phyloP scores from a whole-genome alignment of 2,329 filamentous ascomycete genomes.

The Talaromyces amestolkiae region DNA sequence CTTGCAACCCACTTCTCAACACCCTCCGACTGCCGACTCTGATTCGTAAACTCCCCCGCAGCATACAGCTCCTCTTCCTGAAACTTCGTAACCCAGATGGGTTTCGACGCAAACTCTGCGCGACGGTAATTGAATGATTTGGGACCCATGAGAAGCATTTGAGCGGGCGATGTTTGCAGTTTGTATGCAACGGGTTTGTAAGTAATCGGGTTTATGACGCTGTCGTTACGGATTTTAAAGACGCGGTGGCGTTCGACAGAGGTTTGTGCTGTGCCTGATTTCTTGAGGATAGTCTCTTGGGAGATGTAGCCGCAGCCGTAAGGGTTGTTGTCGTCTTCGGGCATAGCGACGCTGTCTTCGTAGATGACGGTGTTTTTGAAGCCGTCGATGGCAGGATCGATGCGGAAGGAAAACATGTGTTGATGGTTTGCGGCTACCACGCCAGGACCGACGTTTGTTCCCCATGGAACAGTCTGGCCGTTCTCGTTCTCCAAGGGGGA shows the following conservation, averaged over 20 bases:
- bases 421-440: constrained; percentile 69
- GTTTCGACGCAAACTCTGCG: constrained; percentile 56
- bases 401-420: constrained; percentile 67
- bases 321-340: constrained; percentile 54
- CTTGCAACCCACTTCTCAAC: constrained; percentile 35
- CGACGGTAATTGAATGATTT: constrained; percentile 51
- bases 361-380: constrained; percentile 54
- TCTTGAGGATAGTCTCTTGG: constrained; percentile 49
- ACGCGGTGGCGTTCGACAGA: constrained; percentile 49
- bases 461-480: constrained; percentile 62
- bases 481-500: constrained; percentile 60
- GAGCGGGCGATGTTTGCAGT: constrained; percentile 52
- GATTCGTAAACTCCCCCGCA: constrained; percentile 55
- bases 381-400: constrained; percentile 60
- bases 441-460: constrained; percentile 66
- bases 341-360: constrained; percentile 59
- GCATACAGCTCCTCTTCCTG: constrained; percentile 53
- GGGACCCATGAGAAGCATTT: constrained; percentile 56
- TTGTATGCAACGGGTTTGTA: constrained; percentile 56
- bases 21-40: constrained; percentile 45
- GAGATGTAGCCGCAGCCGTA: constrained; percentile 57
- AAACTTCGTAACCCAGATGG: constrained; percentile 56
- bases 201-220: constrained; percentile 54
- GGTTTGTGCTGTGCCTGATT: constrained; percentile 47
- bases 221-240: constrained; percentile 59